A percentile compares a stretch with the other conserved stretches of the same genome.
Conservation (phyloP, 768 basidiomycete species). For the Cantharellus anzutake region DNA sequence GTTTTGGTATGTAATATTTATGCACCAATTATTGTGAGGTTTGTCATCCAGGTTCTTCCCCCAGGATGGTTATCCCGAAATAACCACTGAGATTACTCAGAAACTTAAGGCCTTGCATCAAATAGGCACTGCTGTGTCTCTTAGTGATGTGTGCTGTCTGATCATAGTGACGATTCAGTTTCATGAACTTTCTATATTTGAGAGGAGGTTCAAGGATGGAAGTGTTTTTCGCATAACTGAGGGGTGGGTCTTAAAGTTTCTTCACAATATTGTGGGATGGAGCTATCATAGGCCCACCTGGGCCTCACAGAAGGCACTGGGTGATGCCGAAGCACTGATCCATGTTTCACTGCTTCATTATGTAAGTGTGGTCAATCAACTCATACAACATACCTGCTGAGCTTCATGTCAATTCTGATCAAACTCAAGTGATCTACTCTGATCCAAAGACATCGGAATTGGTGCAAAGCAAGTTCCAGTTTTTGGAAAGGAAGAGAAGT, state of each 20-base stretch:
- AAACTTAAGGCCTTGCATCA: slow-evolving; percentile 9
- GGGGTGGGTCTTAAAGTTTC: slow-evolving; percentile 13
- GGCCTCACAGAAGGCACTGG: slow-evolving; percentile 21
- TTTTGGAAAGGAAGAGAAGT: slow-evolving; percentile 23
- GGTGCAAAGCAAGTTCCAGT: slow-evolving; percentile 21
- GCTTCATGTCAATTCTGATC: slow-evolving; percentile 21
- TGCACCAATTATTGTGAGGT: slow-evolving; percentile 6
- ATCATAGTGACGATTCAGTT: slow-evolving; percentile 16
- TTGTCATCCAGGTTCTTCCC: not conserved
- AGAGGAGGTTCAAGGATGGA: slow-evolving; percentile 12
- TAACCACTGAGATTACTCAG: not conserved
- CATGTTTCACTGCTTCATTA: slow-evolving; percentile 10
- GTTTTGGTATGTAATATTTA: not conserved
- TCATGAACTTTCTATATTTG: slow-evolving; percentile 15
- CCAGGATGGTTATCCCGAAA: not conserved
- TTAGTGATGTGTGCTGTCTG: slow-evolving; percentile 15
- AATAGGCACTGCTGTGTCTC: slow-evolving; percentile 13
- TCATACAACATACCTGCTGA: slow-evolving; percentile 14
- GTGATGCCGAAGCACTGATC: slow-evolving; percentile 12
- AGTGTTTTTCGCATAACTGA: slow-evolving; percentile 16
- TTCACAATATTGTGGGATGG: slow-evolving; percentile 14
- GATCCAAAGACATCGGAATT: slow-evolving; percentile 16
- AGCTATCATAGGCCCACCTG: slow-evolving; percentile 14
- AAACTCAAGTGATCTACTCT: slow-evolving; percentile 17
- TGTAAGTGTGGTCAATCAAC: slow-evolving; percentile 13